Evolutionary conservation across 768 basidiomycete species (phyloP), one percentile per base, ranked within the genome.

Genomic region (Tricholoma furcatifolium): DNA sequence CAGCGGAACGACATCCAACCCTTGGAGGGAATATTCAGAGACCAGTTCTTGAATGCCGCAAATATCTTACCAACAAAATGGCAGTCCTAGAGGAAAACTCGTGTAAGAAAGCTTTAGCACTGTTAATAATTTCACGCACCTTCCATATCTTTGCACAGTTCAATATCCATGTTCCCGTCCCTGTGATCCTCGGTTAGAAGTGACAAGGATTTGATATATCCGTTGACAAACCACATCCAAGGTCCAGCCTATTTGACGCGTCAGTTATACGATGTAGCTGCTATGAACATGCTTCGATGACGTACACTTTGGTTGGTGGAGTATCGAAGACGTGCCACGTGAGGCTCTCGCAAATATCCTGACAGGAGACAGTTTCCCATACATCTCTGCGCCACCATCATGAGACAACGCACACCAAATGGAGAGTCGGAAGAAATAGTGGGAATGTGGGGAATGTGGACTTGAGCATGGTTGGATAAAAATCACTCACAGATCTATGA

Each of bases 101-200:
- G 46, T 62, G 32, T 24, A 35, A 32, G 21, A 14, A 27, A n/a
- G 10, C 2, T 15, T 42, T 39, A 38, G 34, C 53, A 53, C 21
- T 51, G 34, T 36, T 32, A 17, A 14, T 41, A n/a, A 60, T 48
- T 41, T 30, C 6, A 76, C 83, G 45, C 39, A 77, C 78, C 73
- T 81, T 81, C 88, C 88, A 91, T 24, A 67, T 65, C 55, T 73
- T 72, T 9, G 87, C 86, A 57, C 81, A 81, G 32, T 84, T 77
- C 48, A 89, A 58, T 41, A 88, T 77, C 88, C 88, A 91, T 15
- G 80, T 77, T 14, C 88, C 88, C n/a, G 84, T 82, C 6, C 87
- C 85, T 85, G 58, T 30, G 27, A 24, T 45, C 20, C 35, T 38
- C 23, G 21, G 5, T 32, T 7, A 43, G 35, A 52, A 24, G n/a